Base-by-base conservation (phyloP, 345 rosid species). In the Boechera stricta region DNA sequence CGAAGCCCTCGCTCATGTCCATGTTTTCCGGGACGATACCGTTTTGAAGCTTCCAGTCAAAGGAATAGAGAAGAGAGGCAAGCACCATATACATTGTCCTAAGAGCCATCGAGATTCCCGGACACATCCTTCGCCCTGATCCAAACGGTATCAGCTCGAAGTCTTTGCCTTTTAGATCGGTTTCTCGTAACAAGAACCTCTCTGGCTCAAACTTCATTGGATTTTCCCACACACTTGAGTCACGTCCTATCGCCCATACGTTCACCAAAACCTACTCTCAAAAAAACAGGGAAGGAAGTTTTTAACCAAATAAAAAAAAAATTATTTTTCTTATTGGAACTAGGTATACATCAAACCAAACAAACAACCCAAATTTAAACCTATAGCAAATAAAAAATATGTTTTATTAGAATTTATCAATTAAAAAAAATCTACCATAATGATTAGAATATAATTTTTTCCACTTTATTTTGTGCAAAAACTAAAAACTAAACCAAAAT, bases 1-100 rank as follows among this genome's bases (percentile, higher is more conserved):
- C 86, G 7, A 72, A 78, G 7, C 2, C 39, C 74, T 79, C 85
- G 1, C 58, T 28, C 86, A 82, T 83, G 83, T 85, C 85, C 7
- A 85, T 28, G 39, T 85, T 67, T 5, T 78, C 72, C 8, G 63
- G 55, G 39, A 31, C 67, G 76, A 26, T 60, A 24, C 83, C 85
- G 6, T 49, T 47, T 10, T 77, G 82, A 6, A 78, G 75, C 2
- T 76, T 69, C 90, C 88, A 87, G 44, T 87, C 83, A 69, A 87
- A 87, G 35, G 77, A 71, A 55, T 78, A 79, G 61, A 86, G 55
- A 21, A 86, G 72, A 44, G 82, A 69, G 42, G 77, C 88, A 82
- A 90, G 75, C 73, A 82, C 77, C 45, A 81, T 5, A 26, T 64
- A 74, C 44, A 89, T 5, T 82, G 83, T 82, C 59, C 69, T 77